Evolutionary conservation across 495 filamentous ascomycete genomes (phyloP), one percentile per base, ranked within the genome.

Genomic region (Zalerion maritima): DNA sequence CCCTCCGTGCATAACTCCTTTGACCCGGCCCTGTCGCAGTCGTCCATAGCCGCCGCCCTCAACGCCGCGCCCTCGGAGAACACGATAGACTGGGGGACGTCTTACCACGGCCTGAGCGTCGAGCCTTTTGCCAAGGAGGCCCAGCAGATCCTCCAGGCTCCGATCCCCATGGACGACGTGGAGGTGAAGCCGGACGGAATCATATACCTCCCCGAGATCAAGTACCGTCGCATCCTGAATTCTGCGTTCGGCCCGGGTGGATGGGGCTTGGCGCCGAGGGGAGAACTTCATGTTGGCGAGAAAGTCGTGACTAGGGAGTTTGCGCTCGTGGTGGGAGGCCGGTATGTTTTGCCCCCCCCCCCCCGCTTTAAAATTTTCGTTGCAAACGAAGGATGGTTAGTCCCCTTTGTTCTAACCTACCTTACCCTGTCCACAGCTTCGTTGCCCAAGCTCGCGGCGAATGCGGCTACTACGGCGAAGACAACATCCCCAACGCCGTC

Each of bases 141-240:
- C 9, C 65, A 75, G 3, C 67, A 76, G 17, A 58, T 85, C 4
- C 56, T 97, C 27, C 65, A 83, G 33, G 65, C 69, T 17, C 71
- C 71, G 14, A 58, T 85, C 6, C 54, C 71, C 20, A 54, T 65
- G 4, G 67, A 79, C 11, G 87, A 96, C 52, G 71, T 97, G 25
- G 89, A 97, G 64, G 74, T 96, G 45, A 97, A 97, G 61, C 78
- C 81, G 15, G 89, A 97, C 55, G 89, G 89, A 17, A 91, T 97
- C 42, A 61, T 94, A 26, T 97, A 94, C 49, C 65, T 97, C 31
- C 89, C 89, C 9, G 89, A 97, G 68, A 97, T 97, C 61, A 97
- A 97, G 54, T 97, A 97, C 55, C 64, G 89, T 14, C 64, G 89
- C 21, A 94, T 94, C 34, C 55, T 97, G 40, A 94, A 94, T 46